Percentiles rank a stretch among this genome's conserved stretches.
These are phyloP conservation scores for Stereocaulon alpinum DNA, from an alignment of 495 filamentous ascomycete genomes.

Conservation along the genomic window DNA sequence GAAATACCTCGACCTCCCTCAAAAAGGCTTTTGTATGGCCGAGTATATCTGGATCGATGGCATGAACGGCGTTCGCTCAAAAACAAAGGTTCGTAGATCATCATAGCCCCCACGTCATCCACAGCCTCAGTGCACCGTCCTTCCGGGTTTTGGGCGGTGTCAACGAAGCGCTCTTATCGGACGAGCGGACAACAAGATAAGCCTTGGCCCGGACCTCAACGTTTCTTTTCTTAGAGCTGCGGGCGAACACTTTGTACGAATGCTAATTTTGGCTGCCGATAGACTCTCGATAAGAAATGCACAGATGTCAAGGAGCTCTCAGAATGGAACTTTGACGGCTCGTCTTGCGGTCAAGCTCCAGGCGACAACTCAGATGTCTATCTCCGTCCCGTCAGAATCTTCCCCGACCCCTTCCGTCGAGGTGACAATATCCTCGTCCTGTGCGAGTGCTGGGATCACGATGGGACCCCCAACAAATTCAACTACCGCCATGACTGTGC, in stretches of 20 bases:
- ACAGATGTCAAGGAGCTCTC: conserved; percentile 69
- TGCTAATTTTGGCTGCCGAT: conserved; percentile 19
- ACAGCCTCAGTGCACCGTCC: conserved; percentile 5
- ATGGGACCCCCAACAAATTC: conserved; percentile 97
- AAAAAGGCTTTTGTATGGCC: conserved; percentile 74
- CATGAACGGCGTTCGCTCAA: conserved; percentile 66
- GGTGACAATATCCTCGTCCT: conserved; percentile 86
- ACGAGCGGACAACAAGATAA: not conserved
- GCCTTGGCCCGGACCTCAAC: conserved; percentile 4
- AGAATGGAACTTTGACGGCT: conserved; percentile 99
- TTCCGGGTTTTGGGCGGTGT: not conserved
- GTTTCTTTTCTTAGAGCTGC: not conserved
- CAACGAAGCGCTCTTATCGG: conserved; percentile 11
- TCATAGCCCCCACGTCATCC: conserved; percentile 15
- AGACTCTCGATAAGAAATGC: conserved; percentile 69
- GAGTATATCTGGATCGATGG: conserved; percentile 99
- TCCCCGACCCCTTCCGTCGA: conserved; percentile 84
- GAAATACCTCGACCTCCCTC: conserved; percentile 85
- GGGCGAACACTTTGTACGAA: too few relatives aligned
- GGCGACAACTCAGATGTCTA: conserved; percentile 98
- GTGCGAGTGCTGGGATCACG: conserved; percentile 88
- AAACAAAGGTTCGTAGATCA: conserved; percentile 68
- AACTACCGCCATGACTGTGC: conserved; percentile 88
- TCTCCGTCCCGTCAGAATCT: conserved; percentile 82
- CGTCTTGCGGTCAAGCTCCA: conserved; percentile 85